Percentiles rank a stretch among this genome's conserved stretches.
Conservation (phyloP, 2,329 filamentous ascomycete genomes). For the Amphichorda felina region DNA sequence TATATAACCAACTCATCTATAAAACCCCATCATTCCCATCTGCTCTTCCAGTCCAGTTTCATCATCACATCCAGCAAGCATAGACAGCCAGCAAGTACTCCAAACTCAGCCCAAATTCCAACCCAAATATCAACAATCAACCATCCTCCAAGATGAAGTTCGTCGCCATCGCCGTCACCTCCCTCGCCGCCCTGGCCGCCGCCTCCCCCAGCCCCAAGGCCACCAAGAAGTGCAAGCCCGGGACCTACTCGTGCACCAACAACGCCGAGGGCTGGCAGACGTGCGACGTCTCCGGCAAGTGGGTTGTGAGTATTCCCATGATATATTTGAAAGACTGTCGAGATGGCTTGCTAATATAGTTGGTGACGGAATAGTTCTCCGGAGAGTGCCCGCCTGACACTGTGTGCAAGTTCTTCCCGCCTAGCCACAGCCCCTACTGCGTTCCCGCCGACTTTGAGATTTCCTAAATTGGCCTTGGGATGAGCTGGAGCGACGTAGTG, state of each 20-base stretch:
- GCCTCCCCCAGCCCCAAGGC: neutral
- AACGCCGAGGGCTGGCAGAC: neutral
- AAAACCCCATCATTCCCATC: too few relatives aligned
- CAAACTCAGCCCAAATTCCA: too few relatives aligned
- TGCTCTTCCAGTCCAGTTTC: too few relatives aligned
- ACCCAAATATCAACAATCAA: neutral
- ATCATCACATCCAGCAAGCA: too few relatives aligned
- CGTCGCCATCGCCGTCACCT: neutral
- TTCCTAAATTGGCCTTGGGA: neutral
- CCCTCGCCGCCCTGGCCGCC: neutral
- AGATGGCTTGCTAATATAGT: neutral
- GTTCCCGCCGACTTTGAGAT: slow-evolving; percentile 19
- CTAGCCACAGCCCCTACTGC: slow-evolving; percentile 24
- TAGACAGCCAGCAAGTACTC: too few relatives aligned
- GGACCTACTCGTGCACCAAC: neutral
- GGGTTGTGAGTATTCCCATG: neutral
- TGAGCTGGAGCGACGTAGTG: too few relatives aligned
- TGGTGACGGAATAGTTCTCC: slow-evolving; percentile 10
- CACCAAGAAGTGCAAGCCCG: neutral
- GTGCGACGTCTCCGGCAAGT: neutral
- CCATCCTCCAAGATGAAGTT: neutral
- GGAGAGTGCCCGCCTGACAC: slow-evolving; percentile 23
- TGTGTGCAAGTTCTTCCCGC: slow-evolving; percentile 20
- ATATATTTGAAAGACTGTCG: neutral
- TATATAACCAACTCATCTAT: too few relatives aligned